Base-by-base conservation (phyloP, 805 yeast genomes). In the Ogataea allantospora region DNA sequence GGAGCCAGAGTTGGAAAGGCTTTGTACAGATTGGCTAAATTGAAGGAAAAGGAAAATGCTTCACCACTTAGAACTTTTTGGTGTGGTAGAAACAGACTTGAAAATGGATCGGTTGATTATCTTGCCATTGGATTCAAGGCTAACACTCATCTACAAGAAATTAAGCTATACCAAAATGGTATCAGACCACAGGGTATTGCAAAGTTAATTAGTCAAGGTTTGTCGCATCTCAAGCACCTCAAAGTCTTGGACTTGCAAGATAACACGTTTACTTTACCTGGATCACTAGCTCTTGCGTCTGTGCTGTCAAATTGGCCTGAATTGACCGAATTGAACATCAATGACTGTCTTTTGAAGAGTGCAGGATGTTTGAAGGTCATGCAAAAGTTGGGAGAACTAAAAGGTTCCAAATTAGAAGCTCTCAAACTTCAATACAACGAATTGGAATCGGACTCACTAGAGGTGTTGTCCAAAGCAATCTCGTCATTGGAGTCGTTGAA, bases 51-150 rank as follows among this genome's bases (percentile, higher is more conserved):
- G 20, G 37, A 48, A 17, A 38, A 40, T 3, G 65, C 75, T 37
- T 64, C 69, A 21, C 63, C 76, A 11, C 73, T 88, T 57, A 80
- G 83, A 54, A 87, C 97, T 1, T 91, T 93, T 50, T 77, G 93
- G 54, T 93, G 99, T 66, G 99, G 99, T 47, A 78, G 99, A 66
- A 93, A 93, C 66, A 83, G 99, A 65, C 75, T 93, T 49, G 99
- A 93, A 62, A 88, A 88, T 61, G 99, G 98, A 3, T 88, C 97
- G 5, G 77, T 88, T 62, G 79, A 80, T 52, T 83, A 84, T 48
- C 75, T 95, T 66, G 78, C 97, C 7, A 70, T 86, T 40, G 96
- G 95, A 43, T 73, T 93, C 51, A 83, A 83, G 58, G 81, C 83
- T 36, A 96, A 93, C 62, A 71, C 75, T 28, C 43, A 51, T 8